Conservation (phyloP, 2,329 filamentous ascomycete species). For the Triangularia verruculosa region DNA sequence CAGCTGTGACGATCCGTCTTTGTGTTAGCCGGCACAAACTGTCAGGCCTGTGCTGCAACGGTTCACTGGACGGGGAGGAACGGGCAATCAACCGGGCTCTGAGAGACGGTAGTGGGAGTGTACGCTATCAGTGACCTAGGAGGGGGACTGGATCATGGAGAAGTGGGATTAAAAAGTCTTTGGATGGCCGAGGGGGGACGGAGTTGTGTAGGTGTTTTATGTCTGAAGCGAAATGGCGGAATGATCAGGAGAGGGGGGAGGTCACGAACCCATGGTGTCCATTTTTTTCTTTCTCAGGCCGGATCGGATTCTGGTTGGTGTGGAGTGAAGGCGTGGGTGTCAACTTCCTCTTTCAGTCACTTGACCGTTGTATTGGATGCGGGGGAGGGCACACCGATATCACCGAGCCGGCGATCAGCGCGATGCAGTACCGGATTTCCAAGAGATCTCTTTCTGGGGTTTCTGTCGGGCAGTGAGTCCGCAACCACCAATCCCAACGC, state of each 20-base stretch:
- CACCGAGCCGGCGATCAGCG: neutral
- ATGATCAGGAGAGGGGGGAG: too few relatives aligned
- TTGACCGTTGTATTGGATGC: neutral
- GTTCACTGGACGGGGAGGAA: neutral
- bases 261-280: too few relatives aligned
- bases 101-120: neutral
- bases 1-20: neutral
- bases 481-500: neutral
- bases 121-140: neutral
- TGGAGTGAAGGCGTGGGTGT: constrained; percentile 1
- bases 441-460: neutral
- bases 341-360: neutral
- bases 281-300: too few relatives aligned
- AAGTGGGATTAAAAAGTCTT: neutral
- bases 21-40: neutral
- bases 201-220: neutral
- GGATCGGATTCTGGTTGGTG: neutral
- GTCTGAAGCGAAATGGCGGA: neutral
- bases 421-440: neutral
- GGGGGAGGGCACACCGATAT: neutral
- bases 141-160: neutral
- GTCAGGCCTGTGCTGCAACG: neutral
- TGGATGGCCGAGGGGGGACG: neutral
- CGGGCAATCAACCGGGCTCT: neutral
- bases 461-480: constrained; percentile 1